Conservation (phyloP, 2,329 filamentous ascomycete species). For the Nigrograna mackinnonii region DNA sequence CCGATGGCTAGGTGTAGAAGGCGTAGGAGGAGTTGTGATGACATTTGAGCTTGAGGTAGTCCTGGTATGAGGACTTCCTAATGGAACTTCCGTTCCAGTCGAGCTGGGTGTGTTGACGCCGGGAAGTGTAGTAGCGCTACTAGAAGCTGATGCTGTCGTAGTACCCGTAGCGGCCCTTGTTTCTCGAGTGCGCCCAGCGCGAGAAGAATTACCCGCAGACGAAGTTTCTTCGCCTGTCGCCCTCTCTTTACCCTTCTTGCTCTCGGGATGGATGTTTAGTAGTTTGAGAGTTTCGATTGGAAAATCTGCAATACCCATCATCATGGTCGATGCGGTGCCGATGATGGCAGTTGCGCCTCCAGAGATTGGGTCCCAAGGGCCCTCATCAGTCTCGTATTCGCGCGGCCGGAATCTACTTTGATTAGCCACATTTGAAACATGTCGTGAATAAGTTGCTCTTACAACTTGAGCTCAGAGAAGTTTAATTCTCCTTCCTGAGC, state of each 20-base stretch:
- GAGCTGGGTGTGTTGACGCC: slow-evolving; percentile 10
- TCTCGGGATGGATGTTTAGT: slow-evolving; percentile 48
- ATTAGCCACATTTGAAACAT: slow-evolving; percentile 10
- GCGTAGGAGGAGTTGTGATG: slow-evolving; percentile 5
- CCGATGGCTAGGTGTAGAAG: slow-evolving; percentile 24
- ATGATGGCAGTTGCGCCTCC: slow-evolving; percentile 73
- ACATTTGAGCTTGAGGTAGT: slow-evolving; percentile 11
- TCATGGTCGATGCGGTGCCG: slow-evolving; percentile 79
- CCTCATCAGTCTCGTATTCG: slow-evolving; percentile 44
- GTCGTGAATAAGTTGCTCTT: slow-evolving; percentile 14
- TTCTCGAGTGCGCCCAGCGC: slow-evolving; percentile 12
- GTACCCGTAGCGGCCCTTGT: slow-evolving; percentile 16
- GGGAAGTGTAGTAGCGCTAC: slow-evolving; percentile 22
- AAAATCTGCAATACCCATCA: slow-evolving; percentile 80
- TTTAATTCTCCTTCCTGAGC: slow-evolving; percentile 39
- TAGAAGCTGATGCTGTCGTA: slow-evolving; percentile 16
- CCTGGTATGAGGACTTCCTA: slow-evolving; percentile 7
- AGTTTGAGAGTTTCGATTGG: slow-evolving; percentile 59
- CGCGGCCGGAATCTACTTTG: slow-evolving; percentile 35
- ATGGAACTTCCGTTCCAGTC: slow-evolving; percentile 1
- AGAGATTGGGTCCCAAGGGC: slow-evolving; percentile 44
- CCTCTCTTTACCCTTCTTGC: slow-evolving; percentile 30
- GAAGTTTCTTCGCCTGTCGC: slow-evolving; percentile 15
- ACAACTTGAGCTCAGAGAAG: slow-evolving; percentile 43
- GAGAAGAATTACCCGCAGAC: background rate